A percentile compares a stretch with the other conserved stretches of the same genome.
Evolutionary conservation across 1,139 yeast genomes (phyloP).

Genomic region (Geotrichum macrosporum): DNA sequence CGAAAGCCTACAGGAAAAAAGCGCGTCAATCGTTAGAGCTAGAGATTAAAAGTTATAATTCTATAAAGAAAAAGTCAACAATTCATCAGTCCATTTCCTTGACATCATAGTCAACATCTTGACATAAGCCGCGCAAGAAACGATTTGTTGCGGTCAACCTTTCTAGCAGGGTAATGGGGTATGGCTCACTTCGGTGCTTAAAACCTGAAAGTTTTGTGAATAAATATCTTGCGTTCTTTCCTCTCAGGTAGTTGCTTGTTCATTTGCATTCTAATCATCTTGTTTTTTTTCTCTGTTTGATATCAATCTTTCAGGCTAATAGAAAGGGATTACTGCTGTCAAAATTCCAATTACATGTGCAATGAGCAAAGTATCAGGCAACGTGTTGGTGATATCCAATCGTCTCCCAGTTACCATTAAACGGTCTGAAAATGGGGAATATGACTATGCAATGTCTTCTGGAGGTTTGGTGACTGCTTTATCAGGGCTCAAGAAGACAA

Average conservation of each 20-base stretch:
- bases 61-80: no score
- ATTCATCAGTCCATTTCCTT: no score
- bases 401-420: slow-evolving; percentile 90
- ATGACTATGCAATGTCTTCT: slow-evolving; percentile 77
- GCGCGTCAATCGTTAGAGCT: background rate
- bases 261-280: no score
- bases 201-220: no score
- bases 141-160: background rate
- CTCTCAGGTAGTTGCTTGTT: no score
- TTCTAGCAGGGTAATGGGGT: no score
- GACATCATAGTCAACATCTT: background rate
- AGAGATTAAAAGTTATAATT: no score
- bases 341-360: background rate
- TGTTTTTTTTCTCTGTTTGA: no score
- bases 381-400: slow-evolving; percentile 88
- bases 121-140: background rate
- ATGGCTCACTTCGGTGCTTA: no score
- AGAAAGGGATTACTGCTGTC: no score
- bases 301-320: no score
- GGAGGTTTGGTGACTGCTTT: slow-evolving; percentile 97
- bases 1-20: slow-evolving; percentile 1
- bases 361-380: slow-evolving; percentile 37
- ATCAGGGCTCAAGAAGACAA: slow-evolving; percentile 80
- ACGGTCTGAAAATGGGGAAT: slow-evolving; percentile 61
- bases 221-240: no score